phyloP scores from a whole-genome alignment of 2,329 filamentous ascomycete species.

The Colletotrichum brevisporum region DNA sequence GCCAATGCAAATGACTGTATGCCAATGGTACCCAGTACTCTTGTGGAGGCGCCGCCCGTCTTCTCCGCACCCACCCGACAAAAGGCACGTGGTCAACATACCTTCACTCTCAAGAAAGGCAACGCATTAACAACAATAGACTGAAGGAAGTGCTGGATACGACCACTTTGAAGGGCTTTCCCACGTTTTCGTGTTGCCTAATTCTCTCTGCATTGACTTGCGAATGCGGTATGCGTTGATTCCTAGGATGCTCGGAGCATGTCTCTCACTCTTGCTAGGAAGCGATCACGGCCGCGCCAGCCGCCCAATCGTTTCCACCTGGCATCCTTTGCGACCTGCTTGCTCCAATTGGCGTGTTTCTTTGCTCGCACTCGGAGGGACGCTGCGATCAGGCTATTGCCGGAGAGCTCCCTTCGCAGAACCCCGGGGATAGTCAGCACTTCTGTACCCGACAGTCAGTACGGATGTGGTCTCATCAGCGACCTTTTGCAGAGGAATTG shows the following conservation, averaged over 20 bases:
- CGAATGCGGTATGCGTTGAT: not conserved
- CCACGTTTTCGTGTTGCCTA: too few relatives aligned
- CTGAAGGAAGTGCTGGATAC: too few relatives aligned
- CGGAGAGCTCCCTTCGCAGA: conserved; percentile 5
- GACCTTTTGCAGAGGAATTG: conserved; percentile 4
- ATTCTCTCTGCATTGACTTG: too few relatives aligned
- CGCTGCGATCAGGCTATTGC: conserved; percentile 2
- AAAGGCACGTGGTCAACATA: too few relatives aligned
- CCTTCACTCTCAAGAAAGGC: too few relatives aligned
- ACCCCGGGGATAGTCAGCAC: conserved; percentile 9
- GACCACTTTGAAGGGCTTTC: too few relatives aligned
- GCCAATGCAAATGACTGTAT: too few relatives aligned
- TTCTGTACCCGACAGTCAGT: conserved; percentile 6
- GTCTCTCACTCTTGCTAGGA: conserved; percentile 4
- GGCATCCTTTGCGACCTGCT: conserved; percentile 5
- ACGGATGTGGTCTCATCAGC: not conserved
- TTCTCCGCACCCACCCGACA: too few relatives aligned
- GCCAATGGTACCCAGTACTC: too few relatives aligned
- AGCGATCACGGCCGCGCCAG: conserved; percentile 6
- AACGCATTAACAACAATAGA: too few relatives aligned
- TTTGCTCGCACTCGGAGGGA: conserved; percentile 6
- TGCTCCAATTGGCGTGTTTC: conserved; percentile 10
- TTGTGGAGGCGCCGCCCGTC: too few relatives aligned
- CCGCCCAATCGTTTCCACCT: conserved; percentile 3
- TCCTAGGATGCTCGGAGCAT: not conserved